Percentiles rank a stretch among this genome's conserved stretches.
Evolutionary conservation across 345 rosid species (phyloP).

Genomic region (Lepidium didymum): DNA sequence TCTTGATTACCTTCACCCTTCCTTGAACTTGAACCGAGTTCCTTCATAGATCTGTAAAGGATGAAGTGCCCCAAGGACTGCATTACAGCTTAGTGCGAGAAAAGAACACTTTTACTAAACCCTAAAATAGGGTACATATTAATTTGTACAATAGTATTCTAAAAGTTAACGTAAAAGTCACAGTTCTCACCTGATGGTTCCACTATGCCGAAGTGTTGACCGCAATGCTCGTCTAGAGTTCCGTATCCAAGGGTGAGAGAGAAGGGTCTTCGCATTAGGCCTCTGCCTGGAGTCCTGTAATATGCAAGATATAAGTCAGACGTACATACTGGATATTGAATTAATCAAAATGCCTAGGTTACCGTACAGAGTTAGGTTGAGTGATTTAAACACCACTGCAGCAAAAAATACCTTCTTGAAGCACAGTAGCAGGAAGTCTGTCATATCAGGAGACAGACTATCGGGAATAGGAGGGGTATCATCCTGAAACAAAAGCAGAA

Average conservation of each 20-base stretch:
- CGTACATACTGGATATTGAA: neutral
- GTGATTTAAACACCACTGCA: neutral
- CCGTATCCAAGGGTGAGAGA: slow-evolving; percentile 97
- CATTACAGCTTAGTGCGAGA: neutral
- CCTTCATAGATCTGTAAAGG: slow-evolving; percentile 47
- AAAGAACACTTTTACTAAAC: neutral
- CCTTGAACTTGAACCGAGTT: slow-evolving; percentile 38
- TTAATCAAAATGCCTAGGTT: neutral
- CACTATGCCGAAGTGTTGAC: slow-evolving; percentile 77
- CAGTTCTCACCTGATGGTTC: slow-evolving; percentile 53
- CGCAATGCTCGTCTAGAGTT: slow-evolving; percentile 80
- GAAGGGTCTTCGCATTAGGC: slow-evolving; percentile 95
- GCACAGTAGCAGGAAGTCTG: slow-evolving; percentile 86
- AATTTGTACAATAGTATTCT: neutral
- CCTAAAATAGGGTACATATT: neutral
- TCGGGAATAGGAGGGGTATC: slow-evolving; percentile 96
- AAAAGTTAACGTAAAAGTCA: neutral
- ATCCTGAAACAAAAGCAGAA: slow-evolving; percentile 45
- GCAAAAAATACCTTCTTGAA: slow-evolving; percentile 77
- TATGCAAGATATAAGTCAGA: slow-evolving; percentile 19
- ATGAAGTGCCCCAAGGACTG: slow-evolving; percentile 5
- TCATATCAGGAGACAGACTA: slow-evolving; percentile 87
- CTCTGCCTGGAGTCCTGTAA: slow-evolving; percentile 92
- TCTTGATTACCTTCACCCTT: slow-evolving; percentile 49
- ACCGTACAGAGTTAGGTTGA: neutral